Base-by-base conservation (phyloP, 352 stramenopile genomes). In the Phytophthora kernoviae region DNA sequence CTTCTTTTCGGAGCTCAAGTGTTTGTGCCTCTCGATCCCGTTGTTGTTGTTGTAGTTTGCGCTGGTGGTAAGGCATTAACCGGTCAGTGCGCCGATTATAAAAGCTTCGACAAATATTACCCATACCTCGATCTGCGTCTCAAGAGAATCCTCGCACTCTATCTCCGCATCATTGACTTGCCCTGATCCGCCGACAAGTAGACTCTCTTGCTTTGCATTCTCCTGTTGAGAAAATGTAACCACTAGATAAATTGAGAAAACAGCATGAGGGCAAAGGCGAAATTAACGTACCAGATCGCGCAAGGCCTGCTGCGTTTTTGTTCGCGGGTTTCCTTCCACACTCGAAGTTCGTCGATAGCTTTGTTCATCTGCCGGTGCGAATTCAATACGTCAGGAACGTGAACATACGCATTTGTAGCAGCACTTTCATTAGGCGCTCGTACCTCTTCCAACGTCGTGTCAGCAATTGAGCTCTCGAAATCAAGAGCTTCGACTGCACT, bases 361-460 rank as follows among this genome's bases (percentile, higher is more conserved):
- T 65, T 67, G 32, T 39, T 74, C 71, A 88, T 86, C 79, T 86
- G 14, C 12, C 1, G 22, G 51, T 32, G 43, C 12, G 15, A 27
- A 11, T 34, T 21, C 3, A 24, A 36, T 24, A 33, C 32, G 26
- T 14, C 8, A n/a, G n/a, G n/a, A 57, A 24, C 34, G 36, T 39
- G 8, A 8, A 7, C 4, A 46, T 9, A 2, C 12, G 21, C 21
- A 3, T 39, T 17, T 11, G 4, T 18, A 17, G 8, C 40, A n/a
- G 34, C 15, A 46, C 41, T 37, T n/a, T 20, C 3, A 10, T n/a
- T 40, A 39, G 11, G 2, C 6, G 18, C 44, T 27, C 17, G 9
- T 39, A 83, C 75, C 63, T 86, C 68, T 18, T 74, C 53, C 0
- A 88, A 41, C 4, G 73, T 79, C 6, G 83, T 71, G 24, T 80